Evolutionary conservation across 768 basidiomycete species (phyloP).

Genomic region (Ramaria sp.): DNA sequence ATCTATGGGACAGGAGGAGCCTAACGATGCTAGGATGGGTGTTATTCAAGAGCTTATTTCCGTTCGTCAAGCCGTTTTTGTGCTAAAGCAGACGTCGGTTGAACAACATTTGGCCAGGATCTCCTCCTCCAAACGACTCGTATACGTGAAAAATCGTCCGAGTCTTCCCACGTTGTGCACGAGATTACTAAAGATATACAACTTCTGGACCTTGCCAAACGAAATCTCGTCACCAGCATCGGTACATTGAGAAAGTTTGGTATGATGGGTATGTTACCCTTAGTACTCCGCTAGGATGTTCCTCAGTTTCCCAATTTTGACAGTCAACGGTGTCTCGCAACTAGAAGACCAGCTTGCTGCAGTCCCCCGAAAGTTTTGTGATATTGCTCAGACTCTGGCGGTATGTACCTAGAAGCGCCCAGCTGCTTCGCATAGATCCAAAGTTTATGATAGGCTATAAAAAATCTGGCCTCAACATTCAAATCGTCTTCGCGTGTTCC

Average conservation of each 20-base stretch:
- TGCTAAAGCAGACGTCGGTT: not conserved
- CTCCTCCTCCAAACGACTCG: constrained; percentile 91
- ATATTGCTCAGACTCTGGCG: constrained; percentile 73
- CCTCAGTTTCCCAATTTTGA: not conserved
- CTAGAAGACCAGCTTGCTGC: constrained; percentile 70
- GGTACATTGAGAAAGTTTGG: constrained; percentile 82
- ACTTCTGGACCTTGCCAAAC: constrained; percentile 85
- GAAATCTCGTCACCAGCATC: constrained; percentile 84
- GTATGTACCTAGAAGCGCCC: constrained; percentile 31
- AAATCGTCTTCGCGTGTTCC: constrained; percentile 69
- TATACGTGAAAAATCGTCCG: constrained; percentile 92
- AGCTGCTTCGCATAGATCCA: not conserved
- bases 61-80: constrained; percentile 26
- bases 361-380: constrained; percentile 52
- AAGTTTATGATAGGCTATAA: constrained; percentile 56
- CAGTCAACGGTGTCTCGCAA: constrained; percentile 77
- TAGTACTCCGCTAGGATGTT: not conserved
- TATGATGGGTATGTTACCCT: constrained; percentile 70
- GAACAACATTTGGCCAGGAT: constrained; percentile 43
- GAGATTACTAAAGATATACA: constrained; percentile 97
- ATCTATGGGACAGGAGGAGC: constrained; percentile 51
- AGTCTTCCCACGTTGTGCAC: constrained; percentile 91
- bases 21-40: constrained; percentile 60
- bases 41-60: constrained; percentile 94
- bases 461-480: constrained; percentile 74